These are phyloP conservation scores for Magnolia sinica DNA, from an alignment of 164 flowering plant genomes.

Conservation along the genomic window DNA sequence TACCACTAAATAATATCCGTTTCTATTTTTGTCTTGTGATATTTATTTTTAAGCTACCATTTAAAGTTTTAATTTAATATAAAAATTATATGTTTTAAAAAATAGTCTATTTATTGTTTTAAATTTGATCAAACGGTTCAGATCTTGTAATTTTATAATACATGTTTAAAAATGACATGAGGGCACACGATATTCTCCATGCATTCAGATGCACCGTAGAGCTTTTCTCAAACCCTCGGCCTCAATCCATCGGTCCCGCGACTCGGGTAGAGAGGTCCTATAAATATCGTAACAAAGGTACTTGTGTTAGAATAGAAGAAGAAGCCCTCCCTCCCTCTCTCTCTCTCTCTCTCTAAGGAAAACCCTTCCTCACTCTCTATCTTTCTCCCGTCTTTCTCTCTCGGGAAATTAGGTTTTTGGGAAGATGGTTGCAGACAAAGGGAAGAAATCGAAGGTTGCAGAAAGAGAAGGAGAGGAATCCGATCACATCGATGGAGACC, in stretches of 20 bases:
- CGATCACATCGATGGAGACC: constrained; percentile 42
- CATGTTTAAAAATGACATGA: no score
- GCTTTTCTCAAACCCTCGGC: background rate
- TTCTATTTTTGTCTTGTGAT: no score
- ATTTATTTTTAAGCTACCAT: no score
- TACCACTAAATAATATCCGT: no score
- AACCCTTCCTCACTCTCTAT: background rate
- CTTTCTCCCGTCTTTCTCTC: background rate
- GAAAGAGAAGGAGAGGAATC: constrained; percentile 28
- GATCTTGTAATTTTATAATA: no score
- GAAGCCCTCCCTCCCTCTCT: background rate
- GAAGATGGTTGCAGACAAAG: constrained; percentile 38
- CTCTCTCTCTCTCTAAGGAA: background rate
- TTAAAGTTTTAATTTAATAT: no score
- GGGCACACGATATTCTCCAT: no score
- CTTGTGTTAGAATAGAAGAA: background rate
- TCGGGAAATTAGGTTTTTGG: constrained; percentile 8
- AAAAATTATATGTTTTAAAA: no score
- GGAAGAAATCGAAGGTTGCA: constrained; percentile 35
- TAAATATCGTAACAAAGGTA: background rate
- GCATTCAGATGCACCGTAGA: no score
- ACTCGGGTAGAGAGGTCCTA: background rate
- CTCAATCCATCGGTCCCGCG: constrained; percentile 2
- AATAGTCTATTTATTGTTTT: no score
- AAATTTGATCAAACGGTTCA: no score